Evolutionary conservation across 2,329 filamentous ascomycete species (phyloP), one percentile per base, ranked within the genome.

Genomic region (Colletotrichum sojae): DNA sequence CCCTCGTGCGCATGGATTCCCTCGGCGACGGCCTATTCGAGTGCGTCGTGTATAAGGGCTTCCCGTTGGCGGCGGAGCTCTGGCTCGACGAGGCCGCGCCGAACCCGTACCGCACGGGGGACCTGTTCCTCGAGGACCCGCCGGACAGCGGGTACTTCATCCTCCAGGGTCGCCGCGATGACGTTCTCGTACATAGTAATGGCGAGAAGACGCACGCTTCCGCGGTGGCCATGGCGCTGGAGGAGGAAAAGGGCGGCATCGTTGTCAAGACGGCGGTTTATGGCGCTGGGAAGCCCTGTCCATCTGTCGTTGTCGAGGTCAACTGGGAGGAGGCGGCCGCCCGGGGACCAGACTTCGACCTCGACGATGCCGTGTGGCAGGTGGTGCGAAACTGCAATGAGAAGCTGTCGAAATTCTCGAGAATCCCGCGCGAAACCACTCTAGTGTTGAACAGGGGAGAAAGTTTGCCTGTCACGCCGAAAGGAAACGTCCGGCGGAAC

Each of bases 191-290:
- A 5, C 59, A 67, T 5, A 51, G 40, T 3, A 67, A 67, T 9
- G 64, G 64, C 4, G 64, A 67, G 36, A 67, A 67, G 45, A 67
- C 59, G 0, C 58, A 67, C 6, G 64, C 64, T 6, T 36, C 59
- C 10, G 64, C 52, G 5, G 27, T 67, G 20, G 64, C 64, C 2
- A 57, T 63, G 64, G 25, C 52, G 4, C 13, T 67, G 0, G 64
- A 67, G 27, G 64, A 67, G 9, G 45, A 67, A 8, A 57, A 57
- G 25, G 27, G n/a, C 4, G 15, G 52, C 18, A 18, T 56, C 0
- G n/a, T 67, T 13, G 25, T 18, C 12, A 67, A 57, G 36, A 63
- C 64, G 15, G 64, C 59, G 1, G 59, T 67, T 3, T 63, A 51
- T 18, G 64, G 64, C 0, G 63, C 64, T 6, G 59, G 59, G 8